A percentile compares a stretch with the other conserved stretches of the same genome.
These are phyloP conservation scores for Clohesyomyces aquaticus DNA, from an alignment of 495 filamentous ascomycete genomes.

Conservation along the genomic window DNA sequence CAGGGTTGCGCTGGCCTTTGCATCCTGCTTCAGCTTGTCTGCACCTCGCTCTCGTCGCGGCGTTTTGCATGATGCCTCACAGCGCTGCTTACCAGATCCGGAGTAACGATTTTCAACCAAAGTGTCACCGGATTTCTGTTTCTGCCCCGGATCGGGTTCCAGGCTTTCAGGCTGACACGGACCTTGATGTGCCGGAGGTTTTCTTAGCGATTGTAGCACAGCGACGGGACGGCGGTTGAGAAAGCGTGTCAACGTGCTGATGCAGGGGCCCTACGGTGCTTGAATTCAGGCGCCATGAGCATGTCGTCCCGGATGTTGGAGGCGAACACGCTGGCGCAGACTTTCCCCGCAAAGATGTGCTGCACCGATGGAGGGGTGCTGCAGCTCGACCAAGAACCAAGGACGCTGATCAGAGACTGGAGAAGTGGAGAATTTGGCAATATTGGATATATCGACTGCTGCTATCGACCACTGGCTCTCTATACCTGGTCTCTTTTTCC, in stretches of 20 bases:
- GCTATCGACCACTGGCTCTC: neutral
- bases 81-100: neutral
- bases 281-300: neutral
- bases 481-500: too few species aligned
- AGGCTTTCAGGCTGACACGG: constrained; percentile 8
- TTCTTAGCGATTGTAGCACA: constrained; percentile 15
- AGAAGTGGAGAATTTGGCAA: neutral
- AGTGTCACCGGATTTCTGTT: neutral
- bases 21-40: too few species aligned
- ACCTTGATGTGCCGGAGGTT: constrained; percentile 19
- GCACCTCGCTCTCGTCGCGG: neutral
- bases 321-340: constrained; percentile 18
- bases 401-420: neutral
- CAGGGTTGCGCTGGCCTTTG: neutral
- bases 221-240: constrained; percentile 11
- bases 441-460: neutral
- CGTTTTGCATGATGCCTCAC: too few species aligned
- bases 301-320: constrained; percentile 24
- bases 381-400: too few species aligned
- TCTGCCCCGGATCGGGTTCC: constrained; percentile 1
- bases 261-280: neutral
- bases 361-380: neutral
- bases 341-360: constrained; percentile 34
- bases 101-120: constrained; percentile 8
- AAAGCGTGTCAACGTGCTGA: neutral